Percentiles rank a stretch among this genome's conserved stretches.
Conservation (phyloP, 2,329 filamentous ascomycete species). For the Ophiostoma tasmaniense region DNA sequence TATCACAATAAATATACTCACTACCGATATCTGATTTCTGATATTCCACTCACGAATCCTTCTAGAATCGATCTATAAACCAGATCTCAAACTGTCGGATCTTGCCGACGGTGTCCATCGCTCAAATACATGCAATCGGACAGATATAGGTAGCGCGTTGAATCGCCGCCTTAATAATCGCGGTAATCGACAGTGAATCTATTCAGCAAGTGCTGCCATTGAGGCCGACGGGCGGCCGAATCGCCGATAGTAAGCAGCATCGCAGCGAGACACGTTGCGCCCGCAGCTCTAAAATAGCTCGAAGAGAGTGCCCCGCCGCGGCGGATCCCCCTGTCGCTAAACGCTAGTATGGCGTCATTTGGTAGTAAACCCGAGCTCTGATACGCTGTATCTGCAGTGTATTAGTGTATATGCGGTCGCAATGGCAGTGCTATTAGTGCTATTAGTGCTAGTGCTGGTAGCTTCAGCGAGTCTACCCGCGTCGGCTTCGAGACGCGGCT, state of each 20-base stretch:
- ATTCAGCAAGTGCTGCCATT: no score
- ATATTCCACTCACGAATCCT: background rate
- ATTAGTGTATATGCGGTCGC: background rate
- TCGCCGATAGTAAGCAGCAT: conserved; percentile 1
- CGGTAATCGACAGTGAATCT: background rate
- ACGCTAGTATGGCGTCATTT: conserved; percentile 18
- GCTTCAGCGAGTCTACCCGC: background rate
- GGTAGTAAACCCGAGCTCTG: conserved; percentile 1
- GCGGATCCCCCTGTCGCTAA: background rate
- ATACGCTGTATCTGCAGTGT: background rate
- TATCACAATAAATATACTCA: background rate
- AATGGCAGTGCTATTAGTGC: background rate
- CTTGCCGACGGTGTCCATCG: conserved; percentile 1
- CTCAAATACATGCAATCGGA: background rate
- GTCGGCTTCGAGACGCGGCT: background rate
- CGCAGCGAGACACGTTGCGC: background rate
- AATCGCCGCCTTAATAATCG: background rate
- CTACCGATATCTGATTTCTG: background rate
- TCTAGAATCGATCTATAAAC: background rate
- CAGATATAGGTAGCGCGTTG: background rate
- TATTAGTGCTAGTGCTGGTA: background rate
- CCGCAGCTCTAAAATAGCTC: background rate
- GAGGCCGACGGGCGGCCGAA: background rate
- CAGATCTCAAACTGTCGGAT: background rate
- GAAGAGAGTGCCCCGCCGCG: background rate